Evolutionary conservation across 2,329 filamentous ascomycete genomes (phyloP).

Genomic region (Lecanicillium sp.): DNA sequence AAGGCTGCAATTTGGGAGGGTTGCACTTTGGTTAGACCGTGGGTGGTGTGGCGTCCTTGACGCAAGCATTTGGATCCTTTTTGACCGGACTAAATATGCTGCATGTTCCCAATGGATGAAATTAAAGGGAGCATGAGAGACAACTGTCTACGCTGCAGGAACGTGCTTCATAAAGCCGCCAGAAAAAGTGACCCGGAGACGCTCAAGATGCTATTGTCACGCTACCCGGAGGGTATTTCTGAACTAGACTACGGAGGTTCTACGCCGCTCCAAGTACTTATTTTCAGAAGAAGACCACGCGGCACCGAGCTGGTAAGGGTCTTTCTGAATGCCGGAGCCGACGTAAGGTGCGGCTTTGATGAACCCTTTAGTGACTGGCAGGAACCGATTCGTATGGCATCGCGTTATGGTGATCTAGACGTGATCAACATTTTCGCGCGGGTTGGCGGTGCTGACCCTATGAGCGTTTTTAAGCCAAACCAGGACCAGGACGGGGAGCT

Average conservation of each 20-base stretch:
- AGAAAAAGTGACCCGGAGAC: neutral
- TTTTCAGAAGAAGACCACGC: neutral
- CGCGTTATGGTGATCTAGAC: constrained; percentile 1
- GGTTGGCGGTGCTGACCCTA: constrained; percentile 3
- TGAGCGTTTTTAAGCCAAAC: constrained; percentile 5
- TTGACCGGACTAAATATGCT: too few relatives aligned
- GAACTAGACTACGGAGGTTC: neutral
- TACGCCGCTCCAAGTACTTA: neutral
- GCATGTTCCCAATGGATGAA: too few relatives aligned
- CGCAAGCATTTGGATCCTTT: too few relatives aligned
- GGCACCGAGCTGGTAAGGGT: neutral
- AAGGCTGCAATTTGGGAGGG: too few relatives aligned
- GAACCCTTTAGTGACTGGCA: neutral
- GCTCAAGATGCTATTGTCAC: constrained; percentile 2
- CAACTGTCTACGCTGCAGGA: too few relatives aligned
- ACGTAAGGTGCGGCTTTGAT: constrained; percentile 1
- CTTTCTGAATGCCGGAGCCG: constrained; percentile 1
- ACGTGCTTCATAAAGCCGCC: constrained; percentile 4
- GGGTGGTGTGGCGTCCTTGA: too few relatives aligned
- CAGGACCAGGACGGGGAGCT: neutral
- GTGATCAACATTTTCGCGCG: constrained; percentile 2
- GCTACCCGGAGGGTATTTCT: constrained; percentile 1
- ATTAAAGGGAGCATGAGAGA: too few relatives aligned
- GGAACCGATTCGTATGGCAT: constrained; percentile 4
- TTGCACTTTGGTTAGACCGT: too few relatives aligned